Conservation (phyloP, 2,329 filamentous ascomycete genomes). For the Trichoderma afroharzianum region DNA sequence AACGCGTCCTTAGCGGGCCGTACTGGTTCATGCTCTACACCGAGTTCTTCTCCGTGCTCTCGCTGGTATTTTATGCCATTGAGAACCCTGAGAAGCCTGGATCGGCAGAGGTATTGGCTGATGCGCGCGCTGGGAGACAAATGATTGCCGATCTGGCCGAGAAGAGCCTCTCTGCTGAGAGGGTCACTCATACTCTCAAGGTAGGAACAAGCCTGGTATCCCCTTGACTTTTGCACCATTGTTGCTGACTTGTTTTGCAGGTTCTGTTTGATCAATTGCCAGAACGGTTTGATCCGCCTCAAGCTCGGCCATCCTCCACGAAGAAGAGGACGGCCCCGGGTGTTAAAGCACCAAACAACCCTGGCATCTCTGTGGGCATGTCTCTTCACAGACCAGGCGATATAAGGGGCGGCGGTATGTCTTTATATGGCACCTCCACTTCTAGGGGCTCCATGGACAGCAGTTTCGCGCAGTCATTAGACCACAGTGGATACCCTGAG, state of each 20-base stretch:
- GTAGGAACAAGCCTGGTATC: conserved; percentile 48
- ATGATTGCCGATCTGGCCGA: conserved; percentile 75
- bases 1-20: conserved; percentile 70
- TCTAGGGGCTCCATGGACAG: conserved; percentile 34
- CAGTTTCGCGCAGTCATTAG: conserved; percentile 28
- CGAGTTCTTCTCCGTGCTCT: conserved; percentile 76
- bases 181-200: conserved; percentile 73
- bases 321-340: conserved; percentile 56
- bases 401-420: conserved; percentile 27
- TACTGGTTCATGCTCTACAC: conserved; percentile 88
- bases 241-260: conserved; percentile 40
- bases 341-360: conserved; percentile 31
- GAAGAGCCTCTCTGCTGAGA: conserved; percentile 83
- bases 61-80: conserved; percentile 73
- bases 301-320: conserved; percentile 32
- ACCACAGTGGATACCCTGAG: conserved; percentile 32
- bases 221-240: conserved; percentile 10
- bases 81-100: conserved; percentile 75
- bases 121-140: conserved; percentile 80
- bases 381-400: conserved; percentile 35
- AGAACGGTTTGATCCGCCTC: conserved; percentile 59
- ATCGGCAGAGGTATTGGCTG: conserved; percentile 75
- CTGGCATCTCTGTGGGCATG: conserved; percentile 31
- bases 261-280: conserved; percentile 81
- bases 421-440: conserved; percentile 24